Evolutionary conservation across 257 asterid species (phyloP).

Genomic region (Scutellaria galericulata): DNA sequence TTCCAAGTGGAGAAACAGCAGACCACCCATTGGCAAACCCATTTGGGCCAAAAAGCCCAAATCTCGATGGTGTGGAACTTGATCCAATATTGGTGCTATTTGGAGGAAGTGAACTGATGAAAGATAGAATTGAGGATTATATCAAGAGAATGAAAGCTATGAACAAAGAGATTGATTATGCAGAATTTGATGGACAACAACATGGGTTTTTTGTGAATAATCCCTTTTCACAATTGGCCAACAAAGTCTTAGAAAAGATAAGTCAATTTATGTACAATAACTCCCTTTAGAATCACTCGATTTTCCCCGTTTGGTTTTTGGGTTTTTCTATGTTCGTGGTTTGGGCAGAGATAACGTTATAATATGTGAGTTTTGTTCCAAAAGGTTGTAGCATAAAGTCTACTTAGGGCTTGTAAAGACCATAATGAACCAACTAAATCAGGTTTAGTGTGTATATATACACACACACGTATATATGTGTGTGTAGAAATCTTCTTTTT

Average conservation of each 20-base stretch:
- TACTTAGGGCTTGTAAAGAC: background rate
- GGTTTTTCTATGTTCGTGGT: background rate
- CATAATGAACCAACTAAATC: background rate
- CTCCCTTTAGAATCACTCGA: conserved; percentile 21
- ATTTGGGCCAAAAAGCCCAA: conserved; percentile 68
- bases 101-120: conserved; percentile 63
- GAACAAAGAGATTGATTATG: conserved; percentile 46
- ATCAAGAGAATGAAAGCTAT: conserved; percentile 48
- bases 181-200: conserved; percentile 50
- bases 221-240: conserved; percentile 51
- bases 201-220: conserved; percentile 67
- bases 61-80: conserved; percentile 42
- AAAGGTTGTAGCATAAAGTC: background rate
- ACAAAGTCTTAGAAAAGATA: conserved; percentile 45
- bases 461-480: background rate
- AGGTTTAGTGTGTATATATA: background rate
- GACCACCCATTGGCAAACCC: conserved; percentile 75
- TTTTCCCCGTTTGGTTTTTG: background rate
- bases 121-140: conserved; percentile 61
- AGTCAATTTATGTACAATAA: conserved; percentile 41
- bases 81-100: conserved; percentile 67
- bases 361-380: background rate
- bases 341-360: background rate
- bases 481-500: background rate
- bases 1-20: conserved; percentile 55